Evolutionary conservation across 2,329 filamentous ascomycete species (phyloP).

Genomic region (Raffaelea ambrosiae): DNA sequence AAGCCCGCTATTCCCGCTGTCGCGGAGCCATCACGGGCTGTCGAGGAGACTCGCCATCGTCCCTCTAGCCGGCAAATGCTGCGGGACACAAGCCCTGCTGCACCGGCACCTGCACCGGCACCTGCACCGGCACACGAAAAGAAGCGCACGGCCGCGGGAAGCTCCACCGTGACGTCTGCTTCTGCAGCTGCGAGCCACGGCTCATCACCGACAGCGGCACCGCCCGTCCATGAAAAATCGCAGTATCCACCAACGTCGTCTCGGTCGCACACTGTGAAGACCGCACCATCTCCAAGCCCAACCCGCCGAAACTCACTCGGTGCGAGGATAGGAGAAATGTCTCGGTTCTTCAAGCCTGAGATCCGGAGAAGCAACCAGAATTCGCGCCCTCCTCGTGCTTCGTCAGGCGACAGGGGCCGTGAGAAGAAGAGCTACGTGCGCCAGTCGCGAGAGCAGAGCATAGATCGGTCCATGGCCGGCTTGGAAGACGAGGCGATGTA

Average conservation of each 20-base stretch:
- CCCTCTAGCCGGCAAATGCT: too few species aligned
- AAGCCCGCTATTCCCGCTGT: too few species aligned
- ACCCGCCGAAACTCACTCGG: constrained; percentile 13
- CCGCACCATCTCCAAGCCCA: constrained; percentile 9
- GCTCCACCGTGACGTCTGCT: too few species aligned
- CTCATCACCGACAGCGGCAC: background rate
- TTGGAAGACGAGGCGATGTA: constrained; percentile 16
- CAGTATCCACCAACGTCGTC: constrained; percentile 22
- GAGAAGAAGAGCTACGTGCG: constrained; percentile 15
- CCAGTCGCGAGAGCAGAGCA: constrained; percentile 18
- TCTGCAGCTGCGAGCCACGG: too few species aligned
- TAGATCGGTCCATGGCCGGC: constrained; percentile 18
- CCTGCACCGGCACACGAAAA: background rate
- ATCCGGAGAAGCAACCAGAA: constrained; percentile 7
- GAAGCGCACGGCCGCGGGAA: too few species aligned
- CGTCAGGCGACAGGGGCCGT: constrained; percentile 10
- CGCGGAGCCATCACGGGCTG: too few species aligned
- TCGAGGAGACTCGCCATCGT: too few species aligned
- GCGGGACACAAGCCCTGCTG: too few species aligned
- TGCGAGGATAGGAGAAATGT: constrained; percentile 10
- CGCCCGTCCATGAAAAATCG: constrained; percentile 1
- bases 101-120: background rate
- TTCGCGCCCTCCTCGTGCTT: constrained; percentile 8
- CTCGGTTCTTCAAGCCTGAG: constrained; percentile 10
- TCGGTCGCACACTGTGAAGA: constrained; percentile 20